These are phyloP conservation scores for Sphaerostilbella broomeana DNA, from an alignment of 2,329 filamentous ascomycete species.

Conservation along the genomic window DNA sequence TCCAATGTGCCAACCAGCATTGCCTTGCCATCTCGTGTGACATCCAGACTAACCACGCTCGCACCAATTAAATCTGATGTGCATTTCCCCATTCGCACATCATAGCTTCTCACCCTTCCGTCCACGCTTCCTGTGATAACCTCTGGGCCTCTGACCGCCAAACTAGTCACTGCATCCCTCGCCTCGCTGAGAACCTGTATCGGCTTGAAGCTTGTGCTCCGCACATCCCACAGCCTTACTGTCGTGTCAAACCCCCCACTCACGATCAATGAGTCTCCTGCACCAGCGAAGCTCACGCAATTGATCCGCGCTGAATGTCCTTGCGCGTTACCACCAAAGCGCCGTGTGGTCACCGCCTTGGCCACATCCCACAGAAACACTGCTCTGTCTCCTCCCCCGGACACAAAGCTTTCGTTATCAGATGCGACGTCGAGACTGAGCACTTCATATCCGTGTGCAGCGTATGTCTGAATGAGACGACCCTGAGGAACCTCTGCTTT, in stretches of 20 bases:
- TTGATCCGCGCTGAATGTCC: constrained; percentile 72
- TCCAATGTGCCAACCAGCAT: constrained; percentile 72
- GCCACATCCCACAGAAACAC: constrained; percentile 95
- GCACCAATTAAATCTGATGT: constrained; percentile 64
- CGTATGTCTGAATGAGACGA: constrained; percentile 77
- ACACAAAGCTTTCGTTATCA: constrained; percentile 80
- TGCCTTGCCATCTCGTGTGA: constrained; percentile 67
- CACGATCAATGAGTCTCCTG: constrained; percentile 65
- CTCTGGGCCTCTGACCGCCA: constrained; percentile 44
- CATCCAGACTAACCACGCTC: constrained; percentile 66
- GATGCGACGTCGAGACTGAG: constrained; percentile 67
- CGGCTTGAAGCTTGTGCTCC: constrained; percentile 49
- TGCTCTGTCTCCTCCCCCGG: constrained; percentile 80
- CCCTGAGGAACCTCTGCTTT: constrained; percentile 35
- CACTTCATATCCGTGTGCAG: constrained; percentile 86
- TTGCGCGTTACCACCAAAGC: constrained; percentile 56
- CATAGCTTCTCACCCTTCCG: constrained; percentile 73
- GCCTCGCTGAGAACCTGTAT: constrained; percentile 70
- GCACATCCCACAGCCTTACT: constrained; percentile 69
- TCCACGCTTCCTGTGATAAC: constrained; percentile 78
- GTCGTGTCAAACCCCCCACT: constrained; percentile 69
- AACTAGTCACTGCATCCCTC: constrained; percentile 56
- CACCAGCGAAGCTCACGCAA: constrained; percentile 70
- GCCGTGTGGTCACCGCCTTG: constrained; percentile 66
- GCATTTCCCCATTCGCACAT: constrained; percentile 67